phyloP scores from a whole-genome alignment of 257 asterid genomes.

The Nemophila menziesii region DNA sequence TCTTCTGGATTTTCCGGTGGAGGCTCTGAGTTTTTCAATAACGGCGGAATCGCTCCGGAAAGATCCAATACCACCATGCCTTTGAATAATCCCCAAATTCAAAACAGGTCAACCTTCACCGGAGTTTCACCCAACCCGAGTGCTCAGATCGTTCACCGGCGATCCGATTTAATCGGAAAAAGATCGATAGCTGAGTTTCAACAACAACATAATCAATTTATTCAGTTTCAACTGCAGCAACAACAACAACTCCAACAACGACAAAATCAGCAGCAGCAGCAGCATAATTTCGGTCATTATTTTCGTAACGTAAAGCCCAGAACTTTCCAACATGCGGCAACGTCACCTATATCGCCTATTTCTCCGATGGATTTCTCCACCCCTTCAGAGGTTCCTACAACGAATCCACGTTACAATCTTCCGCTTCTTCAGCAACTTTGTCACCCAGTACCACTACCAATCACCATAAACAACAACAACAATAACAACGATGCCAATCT shows the following conservation, averaged over 20 bases:
- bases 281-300: conserved; percentile 34
- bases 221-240: conserved; percentile 29
- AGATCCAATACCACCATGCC: conserved; percentile 23
- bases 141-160: conserved; percentile 37
- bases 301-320: conserved; percentile 62
- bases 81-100: conserved; percentile 25
- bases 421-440: conserved; percentile 43
- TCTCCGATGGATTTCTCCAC: conserved; percentile 49
- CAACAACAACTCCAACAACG: conserved; percentile 27
- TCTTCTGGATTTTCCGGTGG: conserved; percentile 59
- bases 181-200: conserved; percentile 58
- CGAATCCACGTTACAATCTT: conserved; percentile 32
- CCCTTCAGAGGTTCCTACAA: conserved; percentile 27
- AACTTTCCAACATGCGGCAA: conserved; percentile 27
- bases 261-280: conserved; percentile 30
- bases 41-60: conserved; percentile 24
- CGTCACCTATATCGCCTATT: conserved; percentile 44
- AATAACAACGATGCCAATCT: conserved; percentile 11
- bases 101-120: conserved; percentile 43
- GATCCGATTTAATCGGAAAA: conserved; percentile 44
- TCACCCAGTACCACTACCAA: conserved; percentile 22
- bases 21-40: conserved; percentile 38
- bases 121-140: conserved; percentile 43
- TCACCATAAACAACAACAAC: conserved; percentile 7
- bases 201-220: conserved; percentile 17